Conservation (phyloP, 1,284 basidiomycete genomes). For the Bondarzewia mesenterica region DNA sequence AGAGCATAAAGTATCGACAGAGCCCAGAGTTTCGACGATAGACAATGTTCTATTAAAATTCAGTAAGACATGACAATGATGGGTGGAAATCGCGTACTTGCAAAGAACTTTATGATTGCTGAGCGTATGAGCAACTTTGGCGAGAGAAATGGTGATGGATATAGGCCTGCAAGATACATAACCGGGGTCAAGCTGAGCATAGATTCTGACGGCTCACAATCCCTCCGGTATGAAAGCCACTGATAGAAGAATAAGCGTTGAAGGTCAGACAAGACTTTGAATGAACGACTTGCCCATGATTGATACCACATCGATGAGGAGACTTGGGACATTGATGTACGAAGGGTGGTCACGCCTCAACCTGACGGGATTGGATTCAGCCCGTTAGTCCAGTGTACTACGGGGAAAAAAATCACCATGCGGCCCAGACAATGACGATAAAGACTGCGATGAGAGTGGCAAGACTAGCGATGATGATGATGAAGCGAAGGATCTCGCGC, state of each 20-base stretch:
- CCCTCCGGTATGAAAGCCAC: constrained; percentile 55
- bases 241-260: constrained; percentile 7
- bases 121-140: constrained; percentile 41
- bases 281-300: constrained; percentile 27
- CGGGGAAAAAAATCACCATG: constrained; percentile 25
- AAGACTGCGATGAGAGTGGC: constrained; percentile 36
- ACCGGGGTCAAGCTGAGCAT: background rate
- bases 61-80: constrained; percentile 1
- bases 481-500: constrained; percentile 34
- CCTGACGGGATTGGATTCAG: constrained; percentile 9
- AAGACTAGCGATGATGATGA: constrained; percentile 32
- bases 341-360: constrained; percentile 34
- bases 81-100: constrained; percentile 27
- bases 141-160: constrained; percentile 34
- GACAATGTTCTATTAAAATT: constrained; percentile 12
- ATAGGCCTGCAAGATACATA: constrained; percentile 25
- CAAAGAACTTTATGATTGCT: constrained; percentile 50
- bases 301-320: constrained; percentile 56
- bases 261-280: background rate
- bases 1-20: constrained; percentile 33
- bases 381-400: background rate
- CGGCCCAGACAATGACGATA: constrained; percentile 51
- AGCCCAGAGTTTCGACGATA: constrained; percentile 40
- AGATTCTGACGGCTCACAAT: constrained; percentile 17
- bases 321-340: constrained; percentile 45